Evolutionary conservation across 805 yeast species (phyloP).

Genomic region (Candida sithepensis): DNA sequence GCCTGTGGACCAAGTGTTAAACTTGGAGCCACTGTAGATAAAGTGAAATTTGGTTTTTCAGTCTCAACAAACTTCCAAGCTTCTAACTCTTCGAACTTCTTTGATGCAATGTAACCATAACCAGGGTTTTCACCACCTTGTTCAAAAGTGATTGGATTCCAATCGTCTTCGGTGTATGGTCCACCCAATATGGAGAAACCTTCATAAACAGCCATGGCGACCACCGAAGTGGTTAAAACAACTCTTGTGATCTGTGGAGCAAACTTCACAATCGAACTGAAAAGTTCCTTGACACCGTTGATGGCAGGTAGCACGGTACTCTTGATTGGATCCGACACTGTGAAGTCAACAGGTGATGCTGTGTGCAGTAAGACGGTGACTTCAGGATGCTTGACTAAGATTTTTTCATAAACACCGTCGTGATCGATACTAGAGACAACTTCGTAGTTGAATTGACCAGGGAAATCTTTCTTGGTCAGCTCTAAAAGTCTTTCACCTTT

Average conservation of each 20-base stretch:
- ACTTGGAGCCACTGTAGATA: conserved; percentile 41
- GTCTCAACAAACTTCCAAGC: conserved; percentile 49
- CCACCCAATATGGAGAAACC: conserved; percentile 5
- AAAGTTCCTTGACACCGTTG: conserved; percentile 48
- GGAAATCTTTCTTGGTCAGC: conserved; percentile 23
- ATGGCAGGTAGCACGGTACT: conserved; percentile 54
- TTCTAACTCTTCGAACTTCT: conserved; percentile 53
- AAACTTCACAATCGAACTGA: conserved; percentile 39
- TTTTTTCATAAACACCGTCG: conserved; percentile 45
- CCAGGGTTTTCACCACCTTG: conserved; percentile 17
- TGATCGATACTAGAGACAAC: conserved; percentile 34
- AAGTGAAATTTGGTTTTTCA: conserved; percentile 37
- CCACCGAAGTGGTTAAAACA: conserved; percentile 53
- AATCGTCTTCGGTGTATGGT: conserved; percentile 29
- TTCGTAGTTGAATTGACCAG: conserved; percentile 26
- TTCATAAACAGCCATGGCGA: conserved; percentile 33
- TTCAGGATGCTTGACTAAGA: conserved; percentile 38
- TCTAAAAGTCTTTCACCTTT: conserved; percentile 39
- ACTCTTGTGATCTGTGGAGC: conserved; percentile 46
- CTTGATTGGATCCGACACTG: conserved; percentile 40
- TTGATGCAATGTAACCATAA: conserved; percentile 41
- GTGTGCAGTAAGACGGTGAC: conserved; percentile 45
- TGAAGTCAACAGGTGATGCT: conserved; percentile 45
- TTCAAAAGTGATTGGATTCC: conserved; percentile 38
- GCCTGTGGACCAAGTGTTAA: conserved; percentile 51